phyloP scores from a whole-genome alignment of 768 basidiomycete genomes.

The Fomitopsis pulvina region DNA sequence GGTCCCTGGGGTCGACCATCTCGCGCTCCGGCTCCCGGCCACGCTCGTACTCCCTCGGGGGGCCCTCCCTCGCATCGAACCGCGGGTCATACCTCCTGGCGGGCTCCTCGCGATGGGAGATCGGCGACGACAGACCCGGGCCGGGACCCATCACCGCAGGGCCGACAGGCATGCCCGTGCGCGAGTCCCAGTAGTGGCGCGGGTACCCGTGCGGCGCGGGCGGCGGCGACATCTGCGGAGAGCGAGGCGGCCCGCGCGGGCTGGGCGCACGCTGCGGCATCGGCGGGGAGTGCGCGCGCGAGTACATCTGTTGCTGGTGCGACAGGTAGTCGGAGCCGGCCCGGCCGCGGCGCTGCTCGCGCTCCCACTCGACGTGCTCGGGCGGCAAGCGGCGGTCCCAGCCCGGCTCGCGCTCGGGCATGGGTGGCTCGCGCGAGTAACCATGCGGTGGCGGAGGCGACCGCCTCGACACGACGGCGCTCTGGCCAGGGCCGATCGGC shows the following conservation, averaged over 20 bases:
- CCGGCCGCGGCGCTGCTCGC: conserved; percentile 22
- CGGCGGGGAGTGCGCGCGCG: conserved; percentile 29
- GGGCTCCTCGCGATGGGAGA: conserved; percentile 30
- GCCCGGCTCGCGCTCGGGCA: conserved; percentile 42
- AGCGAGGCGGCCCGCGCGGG: conserved; percentile 36
- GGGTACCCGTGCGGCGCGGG: conserved; percentile 37
- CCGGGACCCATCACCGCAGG: conserved; percentile 15
- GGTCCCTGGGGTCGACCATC: conserved; percentile 22
- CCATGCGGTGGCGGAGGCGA: conserved; percentile 50
- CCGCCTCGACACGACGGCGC: conserved; percentile 47
- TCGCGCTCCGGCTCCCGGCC: conserved; percentile 23
- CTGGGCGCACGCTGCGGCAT: conserved; percentile 34
- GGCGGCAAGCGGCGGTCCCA: conserved; percentile 52
- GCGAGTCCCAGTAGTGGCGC: conserved; percentile 55
- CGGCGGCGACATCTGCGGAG: conserved; percentile 45
- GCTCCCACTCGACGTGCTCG: conserved; percentile 49
- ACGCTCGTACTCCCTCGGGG: conserved; percentile 32
- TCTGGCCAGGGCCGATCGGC: conserved; percentile 40
- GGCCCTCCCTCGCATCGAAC: conserved; percentile 41
- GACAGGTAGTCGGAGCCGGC: conserved; percentile 25
- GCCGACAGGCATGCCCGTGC: conserved; percentile 29
- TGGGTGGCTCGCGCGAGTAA: conserved; percentile 49
- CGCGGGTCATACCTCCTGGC: conserved; percentile 60
- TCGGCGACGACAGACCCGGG: conserved; percentile 8
- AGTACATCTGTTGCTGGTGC: conserved; percentile 24